Evolutionary conservation across 441 rosid species (phyloP), one percentile per base, ranked within the genome.

Genomic region (Populus hybrid): DNA sequence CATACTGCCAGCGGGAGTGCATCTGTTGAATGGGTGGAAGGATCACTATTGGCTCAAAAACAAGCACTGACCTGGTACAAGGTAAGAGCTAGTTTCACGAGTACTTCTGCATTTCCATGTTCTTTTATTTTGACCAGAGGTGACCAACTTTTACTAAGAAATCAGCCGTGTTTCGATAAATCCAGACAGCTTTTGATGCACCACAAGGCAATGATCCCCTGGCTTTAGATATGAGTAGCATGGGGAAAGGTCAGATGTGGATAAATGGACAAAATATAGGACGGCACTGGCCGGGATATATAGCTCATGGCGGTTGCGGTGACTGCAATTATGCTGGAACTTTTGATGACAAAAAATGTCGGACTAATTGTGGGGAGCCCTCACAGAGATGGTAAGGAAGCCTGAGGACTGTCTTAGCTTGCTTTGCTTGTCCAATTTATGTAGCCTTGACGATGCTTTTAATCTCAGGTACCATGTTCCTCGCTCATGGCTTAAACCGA

Each of bases 221-320:
- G 77, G 98, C 99, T 76, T 80, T 96, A 72, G 99, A 96, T 78
- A 92, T 96, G 98, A 79, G 84, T 70, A 90, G 93, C 81, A 96
- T 96, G 99, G 95, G 98, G 32, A 96, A 96, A 85, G 99, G 99
- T 69, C 98, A 93, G 81, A 83, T 92, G 67, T 96, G 99, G 99
- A 86, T 96, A 76, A 96, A 96, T 69, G 99, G 98, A 57, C 90
- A 87, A 83, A 89, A 94, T 77, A 46, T 94, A 26, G 99, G 99
- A 65, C 97, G 99, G 36, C 87, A 94, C 78, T 93, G 97, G 99
- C 98, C 99, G 75, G 98, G 90, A 2, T 94, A 93, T 36, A 91
- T 84, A 78, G 99, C 98, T 59, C 76, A 88, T 34, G 99, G 98
- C 70, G 77, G 82, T 72, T 96, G 99, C 74, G 87, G 84, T 38